Evolutionary conservation across 208 protist species (phyloP).

Genomic region (Lotmaria passim): DNA sequence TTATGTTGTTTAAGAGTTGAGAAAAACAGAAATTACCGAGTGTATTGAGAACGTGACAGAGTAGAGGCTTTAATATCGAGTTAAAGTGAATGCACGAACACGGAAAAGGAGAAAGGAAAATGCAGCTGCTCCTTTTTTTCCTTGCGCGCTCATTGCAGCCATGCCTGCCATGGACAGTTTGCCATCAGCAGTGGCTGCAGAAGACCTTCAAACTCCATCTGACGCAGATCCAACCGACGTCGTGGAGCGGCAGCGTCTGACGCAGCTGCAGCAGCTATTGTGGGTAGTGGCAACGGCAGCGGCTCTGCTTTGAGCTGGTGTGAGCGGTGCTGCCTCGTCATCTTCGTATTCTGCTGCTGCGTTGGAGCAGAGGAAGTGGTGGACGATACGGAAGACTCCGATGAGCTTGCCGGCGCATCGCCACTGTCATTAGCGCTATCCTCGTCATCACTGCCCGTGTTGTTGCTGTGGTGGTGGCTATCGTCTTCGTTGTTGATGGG

Average conservation of each 20-base stretch:
- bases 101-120: not conserved
- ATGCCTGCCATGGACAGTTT: conserved; percentile 64
- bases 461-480: no score
- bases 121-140: not conserved
- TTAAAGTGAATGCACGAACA: not conserved
- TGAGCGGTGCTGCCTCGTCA: not conserved
- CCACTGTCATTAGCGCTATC: not conserved
- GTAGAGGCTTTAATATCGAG: no score
- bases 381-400: conserved; percentile 9
- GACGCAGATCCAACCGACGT: conserved; percentile 45
- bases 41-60: no score
- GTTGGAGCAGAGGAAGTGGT: not conserved
- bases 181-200: conserved; percentile 64
- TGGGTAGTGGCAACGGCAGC: no score
- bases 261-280: not conserved
- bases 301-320: not conserved
- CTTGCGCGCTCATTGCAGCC: conserved; percentile 9
- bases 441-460: no score
- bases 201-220: conserved; percentile 70
- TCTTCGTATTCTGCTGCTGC: no score
- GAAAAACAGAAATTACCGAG: no score
- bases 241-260: not conserved
- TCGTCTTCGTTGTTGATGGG: no score
- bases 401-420: not conserved
- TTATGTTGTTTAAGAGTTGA: no score